Conservation (phyloP, 352 stramenopile species). For the Globisporangium paroecandrum region DNA sequence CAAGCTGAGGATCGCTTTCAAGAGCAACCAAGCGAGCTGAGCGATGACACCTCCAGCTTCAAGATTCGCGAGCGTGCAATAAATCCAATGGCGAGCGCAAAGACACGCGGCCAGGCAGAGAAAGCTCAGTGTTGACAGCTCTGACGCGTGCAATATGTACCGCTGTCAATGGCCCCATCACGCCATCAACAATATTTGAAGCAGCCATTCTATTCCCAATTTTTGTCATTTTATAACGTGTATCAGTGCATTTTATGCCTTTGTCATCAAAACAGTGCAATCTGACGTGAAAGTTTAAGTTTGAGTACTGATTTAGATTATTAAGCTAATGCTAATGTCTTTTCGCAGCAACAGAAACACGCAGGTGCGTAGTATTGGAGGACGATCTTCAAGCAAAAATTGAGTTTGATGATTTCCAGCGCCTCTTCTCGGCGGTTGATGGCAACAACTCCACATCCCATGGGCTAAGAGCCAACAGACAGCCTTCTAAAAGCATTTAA, state of each 20-base stretch:
- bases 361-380: background rate
- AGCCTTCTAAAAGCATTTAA: background rate
- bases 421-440: background rate
- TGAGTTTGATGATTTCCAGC: background rate
- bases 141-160: background rate
- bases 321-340: background rate
- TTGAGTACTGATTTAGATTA: background rate
- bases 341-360: background rate
- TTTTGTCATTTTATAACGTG: background rate
- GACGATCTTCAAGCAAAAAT: background rate
- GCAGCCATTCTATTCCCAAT: background rate
- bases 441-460: background rate
- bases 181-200: background rate
- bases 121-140: background rate
- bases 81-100: background rate
- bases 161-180: background rate
- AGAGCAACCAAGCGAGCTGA: background rate
- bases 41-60: background rate
- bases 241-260: background rate
- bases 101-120: background rate
- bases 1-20: background rate
- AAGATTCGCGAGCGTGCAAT: background rate
- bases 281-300: background rate
- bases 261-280: background rate
- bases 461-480: background rate